Evolutionary conservation across 768 basidiomycete species (phyloP), one percentile per base, ranked within the genome.

Genomic region (Guyanaporus albipodus): DNA sequence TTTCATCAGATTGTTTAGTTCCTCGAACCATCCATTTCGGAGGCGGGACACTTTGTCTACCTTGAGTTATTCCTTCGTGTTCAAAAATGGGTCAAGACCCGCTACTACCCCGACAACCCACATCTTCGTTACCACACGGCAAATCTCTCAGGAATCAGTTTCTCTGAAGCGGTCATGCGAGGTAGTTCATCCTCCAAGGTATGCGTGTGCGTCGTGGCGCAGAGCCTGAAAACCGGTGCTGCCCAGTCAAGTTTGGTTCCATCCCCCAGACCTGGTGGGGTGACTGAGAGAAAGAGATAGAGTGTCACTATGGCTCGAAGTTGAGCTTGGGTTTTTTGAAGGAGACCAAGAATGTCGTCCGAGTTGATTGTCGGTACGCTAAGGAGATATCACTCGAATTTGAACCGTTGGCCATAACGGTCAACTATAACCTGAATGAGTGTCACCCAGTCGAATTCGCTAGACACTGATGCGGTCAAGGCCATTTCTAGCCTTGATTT

Each of bases 81-180:
- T 52, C 11, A 61, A 28, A n/a, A 36, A 14, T 6, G 8, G 21
- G 31, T 62, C 60, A 10, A 62, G 18, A 0, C 61, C 61, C 2
- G 38, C 42, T 5, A 38, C 28, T 2, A 58, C 56, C 5, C 73
- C 77, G 19, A 67, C 55, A 3, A 73, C 72, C 77, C 76, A 79
- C 53, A 79, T 67, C 26, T 58, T 62, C 4, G 73, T 73, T 21
- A 72, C 49, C 1, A 73, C 68, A 0, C 73, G 66, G 46, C 75
- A 78, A 17, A 75, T 73, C 52, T 79, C 75, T 24, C 61, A 3
- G 65, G 48, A 10, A 71, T 55, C 18, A 65, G 22, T 2, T 9
- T 34, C 49, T 71, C 69, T 4, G 64, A 59, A n/a, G 37, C 19
- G 3, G 66, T 66, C 49, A 71, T 51, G 4, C 34, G 7, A 12